Base-by-base conservation (phyloP, 1,284 basidiomycete species). In the Chalciporus sp. region DNA sequence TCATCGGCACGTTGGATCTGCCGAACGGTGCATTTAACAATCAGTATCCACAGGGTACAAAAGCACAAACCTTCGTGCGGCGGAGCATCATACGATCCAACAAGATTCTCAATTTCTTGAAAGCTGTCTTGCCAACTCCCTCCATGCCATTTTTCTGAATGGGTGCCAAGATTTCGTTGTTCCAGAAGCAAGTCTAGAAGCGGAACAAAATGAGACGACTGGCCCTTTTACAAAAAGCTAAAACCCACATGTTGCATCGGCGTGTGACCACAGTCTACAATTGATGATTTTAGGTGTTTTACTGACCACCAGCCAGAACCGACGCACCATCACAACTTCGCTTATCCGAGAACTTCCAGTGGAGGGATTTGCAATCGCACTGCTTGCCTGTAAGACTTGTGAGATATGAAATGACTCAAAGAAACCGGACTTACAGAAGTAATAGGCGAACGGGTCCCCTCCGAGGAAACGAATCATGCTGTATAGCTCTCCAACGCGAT, bases 1-100 rank as follows among this genome's bases (percentile, higher is more conserved):
- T 99, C 97, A 67, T 99, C 97, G 1, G 96, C 96, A 47, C 92
- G 84, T 83, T 99, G 92, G 39, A 99, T 75, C 86, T 94, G 96
- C 74, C 83, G 90, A 39, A 39, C 51, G 65, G 51, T 54, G 3
- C 14, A 5, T 46, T 45, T 37, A 39, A 43, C 16, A 28, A 44
- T 5, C 27, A 39, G 23, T 26, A 29, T 14, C 9, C 11, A 33
- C 26, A 35, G 43, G n/a, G 40, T n/a, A 3, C n/a, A 1, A 19
- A 14, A 16, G 35, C 31, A 58, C 63, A 40, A 58, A 85, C 86
- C 76, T 92, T 92, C 31, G 90, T 92, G 58, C 90, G 78, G 51
- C 95, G 86, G 46, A 99, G 81, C 97, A 99, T 99, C 91, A 99
- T 94, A 53, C 93, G 79, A 69, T 96, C 94, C 17, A 99, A 77